Percentiles rank a stretch among this genome's conserved stretches.
Conservation (phyloP, 257 asterid species). For the Solanum sejunctum region DNA sequence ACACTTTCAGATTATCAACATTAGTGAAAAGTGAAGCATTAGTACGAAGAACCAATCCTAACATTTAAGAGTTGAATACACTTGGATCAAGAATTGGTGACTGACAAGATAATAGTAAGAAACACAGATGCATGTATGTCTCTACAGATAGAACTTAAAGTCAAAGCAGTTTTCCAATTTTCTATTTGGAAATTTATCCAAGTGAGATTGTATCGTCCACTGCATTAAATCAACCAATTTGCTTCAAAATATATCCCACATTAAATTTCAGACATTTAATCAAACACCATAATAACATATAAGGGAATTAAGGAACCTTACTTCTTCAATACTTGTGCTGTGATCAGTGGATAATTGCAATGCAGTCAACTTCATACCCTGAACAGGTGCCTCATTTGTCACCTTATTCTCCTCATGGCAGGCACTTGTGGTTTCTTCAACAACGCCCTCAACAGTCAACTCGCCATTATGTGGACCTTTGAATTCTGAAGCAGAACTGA, state of each 20-base stretch:
- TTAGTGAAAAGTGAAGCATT: not conserved
- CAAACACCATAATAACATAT: not conserved
- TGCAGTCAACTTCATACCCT: slow-evolving; percentile 47
- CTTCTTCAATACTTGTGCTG: slow-evolving; percentile 95
- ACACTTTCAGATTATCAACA: not conserved
- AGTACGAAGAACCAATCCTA: not conserved
- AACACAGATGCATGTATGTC: not conserved
- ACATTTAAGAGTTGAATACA: not conserved
- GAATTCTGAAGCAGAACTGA: slow-evolving; percentile 16
- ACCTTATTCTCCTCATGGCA: slow-evolving; percentile 26
- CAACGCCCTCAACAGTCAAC: slow-evolving; percentile 37
- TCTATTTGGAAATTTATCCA: not conserved
- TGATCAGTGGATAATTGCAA: slow-evolving; percentile 93
- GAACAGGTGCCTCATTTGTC: slow-evolving; percentile 40
- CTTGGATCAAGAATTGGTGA: not conserved
- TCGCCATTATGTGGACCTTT: slow-evolving; percentile 26
- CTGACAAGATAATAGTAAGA: not conserved
- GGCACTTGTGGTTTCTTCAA: slow-evolving; percentile 46
- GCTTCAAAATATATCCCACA: not conserved
- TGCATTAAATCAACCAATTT: not conserved
- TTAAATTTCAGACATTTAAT: not conserved
- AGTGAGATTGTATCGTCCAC: not conserved
- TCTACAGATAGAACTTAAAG: not conserved
- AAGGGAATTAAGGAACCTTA: slow-evolving; percentile 14
- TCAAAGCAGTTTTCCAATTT: not conserved